Percentiles rank a stretch among this genome's conserved stretches.
These are phyloP conservation scores for Rhizopogon rudus DNA, from an alignment of 768 basidiomycete genomes.

Conservation along the genomic window DNA sequence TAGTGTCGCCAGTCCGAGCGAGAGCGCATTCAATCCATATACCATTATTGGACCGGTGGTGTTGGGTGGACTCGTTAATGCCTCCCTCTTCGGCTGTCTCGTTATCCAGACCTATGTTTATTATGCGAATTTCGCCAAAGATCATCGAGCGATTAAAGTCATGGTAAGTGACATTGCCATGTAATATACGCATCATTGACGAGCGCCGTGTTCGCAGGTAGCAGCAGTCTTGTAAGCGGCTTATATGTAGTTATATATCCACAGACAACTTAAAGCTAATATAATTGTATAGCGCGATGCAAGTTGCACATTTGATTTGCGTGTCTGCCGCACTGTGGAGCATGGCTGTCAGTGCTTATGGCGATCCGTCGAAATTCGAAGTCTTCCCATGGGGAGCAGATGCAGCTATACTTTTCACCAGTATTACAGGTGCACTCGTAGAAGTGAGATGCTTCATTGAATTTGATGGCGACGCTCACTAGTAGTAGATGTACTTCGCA, in stretches of 20 bases:
- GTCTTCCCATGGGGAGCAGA: not conserved
- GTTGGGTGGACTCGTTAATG: constrained; percentile 7
- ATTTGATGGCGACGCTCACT: not conserved
- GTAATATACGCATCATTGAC: not conserved
- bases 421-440: not conserved
- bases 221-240: constrained; percentile 1
- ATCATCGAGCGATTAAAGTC: constrained; percentile 1
- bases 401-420: not conserved
- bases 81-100: constrained; percentile 10
- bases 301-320: not conserved
- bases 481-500: too few species aligned
- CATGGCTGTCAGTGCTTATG: not conserved
- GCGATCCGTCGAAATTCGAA: not conserved
- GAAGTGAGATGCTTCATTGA: not conserved
- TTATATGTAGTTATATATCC: not conserved
- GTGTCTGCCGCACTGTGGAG: not conserved
- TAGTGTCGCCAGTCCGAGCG: too few species aligned
- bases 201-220: not conserved
- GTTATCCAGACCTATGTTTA: constrained; percentile 10
- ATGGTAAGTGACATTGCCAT: not conserved
- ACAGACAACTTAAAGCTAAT: not conserved
- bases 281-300: not conserved
- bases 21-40: not conserved
- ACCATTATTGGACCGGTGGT: constrained; percentile 9
- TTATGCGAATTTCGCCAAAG: constrained; percentile 6